Percentiles rank a stretch among this genome's conserved stretches.
Evolutionary conservation across 2,329 filamentous ascomycete species (phyloP).

Genomic region (Bertia moriformis): DNA sequence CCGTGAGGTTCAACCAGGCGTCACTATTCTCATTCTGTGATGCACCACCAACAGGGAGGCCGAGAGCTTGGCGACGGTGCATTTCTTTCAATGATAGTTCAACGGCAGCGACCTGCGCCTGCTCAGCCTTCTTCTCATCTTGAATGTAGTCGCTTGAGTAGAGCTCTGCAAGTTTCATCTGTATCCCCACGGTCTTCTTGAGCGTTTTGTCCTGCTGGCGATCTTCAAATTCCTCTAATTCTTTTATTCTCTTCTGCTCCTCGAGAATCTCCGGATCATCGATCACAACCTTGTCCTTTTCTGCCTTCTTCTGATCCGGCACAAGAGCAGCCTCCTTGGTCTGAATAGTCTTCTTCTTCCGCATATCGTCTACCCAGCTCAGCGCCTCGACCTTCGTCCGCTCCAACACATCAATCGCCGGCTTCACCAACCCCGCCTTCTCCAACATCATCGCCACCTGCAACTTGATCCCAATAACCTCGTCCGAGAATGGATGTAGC

Average conservation of each 20-base stretch:
- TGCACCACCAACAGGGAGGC: neutral
- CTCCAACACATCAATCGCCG: neutral
- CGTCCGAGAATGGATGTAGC: neutral
- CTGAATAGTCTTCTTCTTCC: neutral
- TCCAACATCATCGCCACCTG: conserved; percentile 8
- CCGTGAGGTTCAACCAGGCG: neutral
- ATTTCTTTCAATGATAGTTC: neutral
- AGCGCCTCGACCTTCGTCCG: neutral
- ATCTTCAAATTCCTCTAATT: neutral
- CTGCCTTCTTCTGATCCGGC: too few species aligned
- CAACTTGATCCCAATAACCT: conserved; percentile 5
- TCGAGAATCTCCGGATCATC: neutral
- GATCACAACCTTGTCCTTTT: neutral
- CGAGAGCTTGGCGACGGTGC: neutral
- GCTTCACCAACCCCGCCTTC: conserved; percentile 8
- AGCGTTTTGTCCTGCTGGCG: neutral
- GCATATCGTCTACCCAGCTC: neutral
- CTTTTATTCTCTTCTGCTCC: neutral
- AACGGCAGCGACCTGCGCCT: neutral
- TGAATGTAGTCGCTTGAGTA: neutral
- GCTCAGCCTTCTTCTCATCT: neutral
- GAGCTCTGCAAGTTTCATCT: neutral
- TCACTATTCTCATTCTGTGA: neutral
- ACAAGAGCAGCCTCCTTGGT: neutral
- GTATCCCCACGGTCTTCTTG: neutral